Conservation (phyloP, 768 basidiomycete species). For the Artomyces pyxidatus region DNA sequence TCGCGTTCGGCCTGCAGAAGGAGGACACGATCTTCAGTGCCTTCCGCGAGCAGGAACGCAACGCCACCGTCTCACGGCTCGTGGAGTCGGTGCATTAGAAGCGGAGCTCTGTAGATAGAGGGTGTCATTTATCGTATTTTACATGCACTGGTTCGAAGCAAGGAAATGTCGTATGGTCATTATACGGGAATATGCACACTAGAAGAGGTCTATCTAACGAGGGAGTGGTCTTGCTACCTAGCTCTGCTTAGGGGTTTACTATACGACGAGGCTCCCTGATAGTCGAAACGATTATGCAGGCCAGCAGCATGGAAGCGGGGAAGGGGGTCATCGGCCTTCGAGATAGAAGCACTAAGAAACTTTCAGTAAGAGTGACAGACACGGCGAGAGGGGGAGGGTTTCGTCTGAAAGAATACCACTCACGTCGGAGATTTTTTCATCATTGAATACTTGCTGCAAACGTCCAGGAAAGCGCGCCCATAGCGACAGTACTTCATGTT, state of each 20-base stretch:
- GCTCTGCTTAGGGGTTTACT: slow-evolving; percentile 5
- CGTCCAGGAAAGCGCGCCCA: slow-evolving; percentile 3
- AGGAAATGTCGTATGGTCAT: too few species aligned
- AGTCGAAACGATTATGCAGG: slow-evolving; percentile 12
- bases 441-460: slow-evolving; percentile 11
- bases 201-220: too few species aligned
- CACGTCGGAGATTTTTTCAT: slow-evolving; percentile 3
- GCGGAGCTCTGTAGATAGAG: neutral
- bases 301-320: slow-evolving; percentile 1
- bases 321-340: neutral
- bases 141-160: too few species aligned
- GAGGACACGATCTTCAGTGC: neutral
- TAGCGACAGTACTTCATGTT: neutral
- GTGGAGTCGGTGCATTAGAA: neutral
- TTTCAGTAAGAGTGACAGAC: too few species aligned
- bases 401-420: neutral
- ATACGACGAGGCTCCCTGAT: slow-evolving; percentile 1
- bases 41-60: neutral
- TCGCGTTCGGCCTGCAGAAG: slow-evolving; percentile 3
- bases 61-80: neutral
- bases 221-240: too few species aligned
- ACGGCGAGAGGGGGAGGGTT: too few species aligned
- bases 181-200: too few species aligned
- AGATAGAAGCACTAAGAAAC: neutral
- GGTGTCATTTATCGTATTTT: neutral